A percentile compares a stretch with the other conserved stretches of the same genome.
Evolutionary conservation across 768 basidiomycete species (phyloP).

Genomic region (Sistotremastrum suecicum): DNA sequence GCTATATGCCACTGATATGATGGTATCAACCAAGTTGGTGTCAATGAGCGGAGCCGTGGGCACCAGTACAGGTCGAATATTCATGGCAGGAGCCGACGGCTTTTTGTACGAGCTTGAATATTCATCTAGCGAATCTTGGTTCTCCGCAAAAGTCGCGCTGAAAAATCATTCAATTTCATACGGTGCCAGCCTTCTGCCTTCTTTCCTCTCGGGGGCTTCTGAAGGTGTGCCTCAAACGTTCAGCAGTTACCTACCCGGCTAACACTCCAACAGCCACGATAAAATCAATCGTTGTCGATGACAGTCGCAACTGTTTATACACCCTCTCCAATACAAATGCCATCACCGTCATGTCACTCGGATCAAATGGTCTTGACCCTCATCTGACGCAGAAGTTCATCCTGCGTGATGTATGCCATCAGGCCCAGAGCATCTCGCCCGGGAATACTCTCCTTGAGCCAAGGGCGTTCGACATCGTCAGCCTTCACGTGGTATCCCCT

Average conservation of each 20-base stretch:
- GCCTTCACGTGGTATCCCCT: slow-evolving; percentile 53
- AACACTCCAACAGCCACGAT: slow-evolving; percentile 18
- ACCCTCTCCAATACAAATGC: slow-evolving; percentile 51
- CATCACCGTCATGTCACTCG: slow-evolving; percentile 7
- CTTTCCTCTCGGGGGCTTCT: slow-evolving; percentile 44
- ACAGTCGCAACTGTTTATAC: slow-evolving; percentile 59
- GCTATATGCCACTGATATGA: slow-evolving; percentile 82
- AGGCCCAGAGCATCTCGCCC: slow-evolving; percentile 69
- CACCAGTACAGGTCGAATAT: slow-evolving; percentile 72
- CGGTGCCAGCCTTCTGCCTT: slow-evolving; percentile 66
- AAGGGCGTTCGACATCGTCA: slow-evolving; percentile 54
- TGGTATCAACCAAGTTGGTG: slow-evolving; percentile 52
- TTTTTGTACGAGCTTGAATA: slow-evolving; percentile 88
- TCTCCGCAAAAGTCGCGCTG: slow-evolving; percentile 72
- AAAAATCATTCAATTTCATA: slow-evolving; percentile 78
- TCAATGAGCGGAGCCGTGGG: slow-evolving; percentile 79
- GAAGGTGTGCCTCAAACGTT: slow-evolving; percentile 39
- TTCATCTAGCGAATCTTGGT: slow-evolving; percentile 84
- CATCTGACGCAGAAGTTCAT: slow-evolving; percentile 59
- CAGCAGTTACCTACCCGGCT: slow-evolving; percentile 27
- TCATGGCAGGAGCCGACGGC: slow-evolving; percentile 84
- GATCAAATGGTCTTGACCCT: slow-evolving; percentile 29
- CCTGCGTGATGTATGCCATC: slow-evolving; percentile 57
- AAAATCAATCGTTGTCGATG: slow-evolving; percentile 50
- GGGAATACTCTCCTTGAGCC: slow-evolving; percentile 60